Percentiles rank a stretch among this genome's conserved stretches.
These are phyloP conservation scores for Aspergillus terreus DNA, from an alignment of 2,329 filamentous ascomycete genomes.

Conservation along the genomic window DNA sequence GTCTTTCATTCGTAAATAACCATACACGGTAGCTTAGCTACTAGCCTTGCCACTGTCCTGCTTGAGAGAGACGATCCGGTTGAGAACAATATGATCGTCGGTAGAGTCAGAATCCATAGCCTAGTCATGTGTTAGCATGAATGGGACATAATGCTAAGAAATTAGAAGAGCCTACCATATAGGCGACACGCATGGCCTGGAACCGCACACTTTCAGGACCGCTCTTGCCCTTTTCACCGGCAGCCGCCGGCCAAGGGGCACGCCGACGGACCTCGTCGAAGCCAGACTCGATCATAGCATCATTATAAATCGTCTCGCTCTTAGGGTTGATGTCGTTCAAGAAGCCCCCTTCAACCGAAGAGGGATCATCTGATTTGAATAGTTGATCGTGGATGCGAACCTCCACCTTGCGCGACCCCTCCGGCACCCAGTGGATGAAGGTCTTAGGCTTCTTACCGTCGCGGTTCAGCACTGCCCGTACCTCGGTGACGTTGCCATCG, in stretches of 20 bases:
- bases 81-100: constrained; percentile 77
- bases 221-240: constrained; percentile 49
- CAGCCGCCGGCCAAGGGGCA: constrained; percentile 79
- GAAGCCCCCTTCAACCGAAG: constrained; percentile 73
- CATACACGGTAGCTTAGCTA: too few species aligned
- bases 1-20: too few species aligned
- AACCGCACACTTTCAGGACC: constrained; percentile 78
- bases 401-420: constrained; percentile 61
- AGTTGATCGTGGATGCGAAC: constrained; percentile 76
- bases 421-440: constrained; percentile 82
- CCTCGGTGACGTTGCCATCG: constrained; percentile 61
- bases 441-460: constrained; percentile 71
- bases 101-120: constrained; percentile 71
- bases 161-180: constrained; percentile 25
- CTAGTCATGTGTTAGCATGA: not conserved
- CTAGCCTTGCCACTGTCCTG: constrained; percentile 45
- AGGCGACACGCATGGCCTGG: constrained; percentile 81
- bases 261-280: constrained; percentile 70
- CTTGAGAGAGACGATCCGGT: constrained; percentile 88
- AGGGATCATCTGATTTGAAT: constrained; percentile 83
- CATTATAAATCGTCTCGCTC: constrained; percentile 72
- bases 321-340: constrained; percentile 79
- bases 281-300: constrained; percentile 78
- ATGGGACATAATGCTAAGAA: not conserved
- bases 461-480: constrained; percentile 64